phyloP scores from a whole-genome alignment of 768 basidiomycete genomes.

The Mycena metata region DNA sequence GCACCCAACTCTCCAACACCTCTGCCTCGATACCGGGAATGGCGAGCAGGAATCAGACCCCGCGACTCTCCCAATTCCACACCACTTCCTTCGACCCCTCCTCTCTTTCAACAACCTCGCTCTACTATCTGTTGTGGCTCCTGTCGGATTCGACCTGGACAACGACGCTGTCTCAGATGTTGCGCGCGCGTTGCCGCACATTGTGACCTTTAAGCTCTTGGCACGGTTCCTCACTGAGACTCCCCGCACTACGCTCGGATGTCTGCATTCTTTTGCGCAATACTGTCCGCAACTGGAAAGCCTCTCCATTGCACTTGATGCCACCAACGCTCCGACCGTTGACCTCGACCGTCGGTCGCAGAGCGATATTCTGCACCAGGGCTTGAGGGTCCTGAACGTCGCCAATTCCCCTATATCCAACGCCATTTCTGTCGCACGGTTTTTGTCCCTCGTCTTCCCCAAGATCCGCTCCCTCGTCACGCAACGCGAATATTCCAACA shows the following conservation, averaged over 20 bases:
- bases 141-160: conserved; percentile 3
- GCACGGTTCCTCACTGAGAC: background rate
- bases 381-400: no score
- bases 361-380: no score
- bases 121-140: background rate
- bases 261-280: conserved; percentile 1
- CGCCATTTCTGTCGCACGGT: no score
- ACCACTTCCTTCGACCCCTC: background rate
- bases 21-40: background rate
- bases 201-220: background rate
- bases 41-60: background rate
- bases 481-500: no score
- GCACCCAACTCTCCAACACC: background rate
- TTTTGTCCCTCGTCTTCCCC: no score
- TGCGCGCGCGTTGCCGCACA: background rate
- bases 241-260: conserved; percentile 4
- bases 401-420: no score
- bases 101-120: background rate
- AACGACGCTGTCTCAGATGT: background rate
- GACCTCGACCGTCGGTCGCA: no score
- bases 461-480: no score
- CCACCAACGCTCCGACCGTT: background rate
- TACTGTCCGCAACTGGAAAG: background rate
- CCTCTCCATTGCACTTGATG: background rate
- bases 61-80: background rate